These are phyloP conservation scores for Paramecium primaurelia DNA, from an alignment of 73 alveolate genomes.

Conservation along the genomic window DNA sequence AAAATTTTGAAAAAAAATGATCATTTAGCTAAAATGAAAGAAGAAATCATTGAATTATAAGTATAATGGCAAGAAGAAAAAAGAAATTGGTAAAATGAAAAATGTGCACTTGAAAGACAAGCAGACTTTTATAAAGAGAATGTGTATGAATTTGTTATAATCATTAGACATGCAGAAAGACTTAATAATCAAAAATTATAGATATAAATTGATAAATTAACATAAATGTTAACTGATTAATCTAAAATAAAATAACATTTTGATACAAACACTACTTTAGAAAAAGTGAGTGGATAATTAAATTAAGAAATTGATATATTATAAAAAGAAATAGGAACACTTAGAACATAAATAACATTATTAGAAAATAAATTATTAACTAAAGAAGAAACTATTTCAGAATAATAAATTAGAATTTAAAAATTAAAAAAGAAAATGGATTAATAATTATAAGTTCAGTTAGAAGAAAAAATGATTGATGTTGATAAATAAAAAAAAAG, in stretches of 20 bases:
- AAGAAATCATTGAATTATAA: conserved; percentile 31
- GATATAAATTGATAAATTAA: not conserved
- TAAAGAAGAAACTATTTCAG: conserved; percentile 9
- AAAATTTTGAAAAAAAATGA: conserved; percentile 30
- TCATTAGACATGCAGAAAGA: conserved; percentile 35
- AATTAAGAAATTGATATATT: not conserved
- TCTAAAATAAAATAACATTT: not conserved
- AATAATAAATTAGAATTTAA: not conserved
- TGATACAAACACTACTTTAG: not conserved
- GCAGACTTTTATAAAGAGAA: conserved; percentile 8
- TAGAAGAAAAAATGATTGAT: conserved; percentile 30
- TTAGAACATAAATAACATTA: not conserved
- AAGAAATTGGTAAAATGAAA: conserved; percentile 38
- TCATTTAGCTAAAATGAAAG: conserved; percentile 20
- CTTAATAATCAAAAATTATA: not conserved
- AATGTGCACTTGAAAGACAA: conserved; percentile 22
- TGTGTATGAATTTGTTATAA: not conserved
- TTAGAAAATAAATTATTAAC: conserved; percentile 19
- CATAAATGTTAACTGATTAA: not conserved
- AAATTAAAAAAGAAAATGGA: conserved; percentile 44
- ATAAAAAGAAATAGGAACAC: not conserved
- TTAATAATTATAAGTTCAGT: not conserved
- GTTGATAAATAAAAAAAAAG: conserved; percentile 31
- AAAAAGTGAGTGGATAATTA: conserved; percentile 20
- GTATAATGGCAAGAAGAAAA: conserved; percentile 25